Percentiles rank a stretch among this genome's conserved stretches.
phyloP scores from a whole-genome alignment of 495 filamentous ascomycete species.

The Bacidia gigantensis region DNA sequence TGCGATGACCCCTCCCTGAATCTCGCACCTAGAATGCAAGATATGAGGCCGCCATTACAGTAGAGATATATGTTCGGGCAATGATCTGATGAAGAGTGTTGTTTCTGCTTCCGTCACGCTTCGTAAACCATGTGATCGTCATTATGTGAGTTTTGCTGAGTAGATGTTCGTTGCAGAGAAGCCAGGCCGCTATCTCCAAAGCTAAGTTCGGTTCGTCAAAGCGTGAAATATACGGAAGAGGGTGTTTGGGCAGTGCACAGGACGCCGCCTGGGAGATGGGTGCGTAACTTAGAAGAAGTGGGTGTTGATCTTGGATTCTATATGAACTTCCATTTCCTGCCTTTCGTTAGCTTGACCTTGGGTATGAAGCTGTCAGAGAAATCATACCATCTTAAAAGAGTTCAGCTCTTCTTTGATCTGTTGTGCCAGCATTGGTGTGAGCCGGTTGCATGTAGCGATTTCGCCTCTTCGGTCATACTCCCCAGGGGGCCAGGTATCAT shows the following conservation, averaged over 20 bases:
- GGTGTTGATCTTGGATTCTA: conserved; percentile 95
- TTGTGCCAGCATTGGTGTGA: conserved; percentile 93
- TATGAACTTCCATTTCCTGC: conserved; percentile 99
- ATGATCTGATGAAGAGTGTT: background rate
- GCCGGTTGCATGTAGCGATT: conserved; percentile 91
- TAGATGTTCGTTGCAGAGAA: background rate
- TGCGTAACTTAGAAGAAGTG: conserved; percentile 71
- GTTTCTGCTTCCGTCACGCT: background rate
- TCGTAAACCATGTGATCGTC: conserved; percentile 1
- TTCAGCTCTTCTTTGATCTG: conserved; percentile 99
- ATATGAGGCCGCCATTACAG: background rate
- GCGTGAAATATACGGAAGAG: background rate
- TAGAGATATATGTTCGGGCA: background rate
- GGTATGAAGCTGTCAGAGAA: conserved; percentile 19
- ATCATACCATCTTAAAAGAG: conserved; percentile 93
- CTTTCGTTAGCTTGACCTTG: conserved; percentile 12
- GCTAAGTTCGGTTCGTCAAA: background rate
- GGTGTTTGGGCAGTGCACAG: background rate
- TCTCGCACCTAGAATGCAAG: background rate
- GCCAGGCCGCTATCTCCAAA: background rate
- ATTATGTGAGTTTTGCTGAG: background rate
- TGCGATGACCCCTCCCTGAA: background rate
- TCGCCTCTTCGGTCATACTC: conserved; percentile 97
- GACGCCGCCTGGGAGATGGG: background rate
- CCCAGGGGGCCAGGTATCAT: conserved; percentile 88